Evolutionary conservation across 768 basidiomycete species (phyloP).

Genomic region (Trametes villosa): DNA sequence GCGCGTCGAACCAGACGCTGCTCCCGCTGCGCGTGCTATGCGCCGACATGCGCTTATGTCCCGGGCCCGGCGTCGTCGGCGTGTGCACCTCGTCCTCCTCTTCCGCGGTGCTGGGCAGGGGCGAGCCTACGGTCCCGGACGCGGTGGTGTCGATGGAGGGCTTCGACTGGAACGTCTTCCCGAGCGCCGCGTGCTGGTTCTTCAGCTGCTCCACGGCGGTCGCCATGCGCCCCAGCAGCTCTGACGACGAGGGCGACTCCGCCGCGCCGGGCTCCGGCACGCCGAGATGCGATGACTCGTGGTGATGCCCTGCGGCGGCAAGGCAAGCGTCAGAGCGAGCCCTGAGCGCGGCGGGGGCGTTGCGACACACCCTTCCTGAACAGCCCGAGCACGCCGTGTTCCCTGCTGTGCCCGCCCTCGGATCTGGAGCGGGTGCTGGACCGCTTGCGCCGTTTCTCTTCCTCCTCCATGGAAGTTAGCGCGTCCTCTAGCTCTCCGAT

Average conservation of each 20-base stretch:
- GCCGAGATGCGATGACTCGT: slow-evolving; percentile 19
- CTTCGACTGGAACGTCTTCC: slow-evolving; percentile 34
- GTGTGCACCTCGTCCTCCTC: slow-evolving; percentile 44
- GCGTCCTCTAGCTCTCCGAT: slow-evolving; percentile 63
- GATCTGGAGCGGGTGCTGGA: slow-evolving; percentile 40
- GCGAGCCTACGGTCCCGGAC: slow-evolving; percentile 31
- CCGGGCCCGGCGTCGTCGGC: slow-evolving; percentile 21
- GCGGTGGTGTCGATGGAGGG: slow-evolving; percentile 30
- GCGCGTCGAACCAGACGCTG: slow-evolving; percentile 81
- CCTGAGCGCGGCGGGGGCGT: neutral
- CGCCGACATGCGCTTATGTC: slow-evolving; percentile 28
- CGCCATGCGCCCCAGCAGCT: slow-evolving; percentile 47
- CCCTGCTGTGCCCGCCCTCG: slow-evolving; percentile 39
- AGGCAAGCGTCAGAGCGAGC: neutral
- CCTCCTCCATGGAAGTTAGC: slow-evolving; percentile 47
- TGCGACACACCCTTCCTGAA: slow-evolving; percentile 51
- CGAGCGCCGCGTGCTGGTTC: slow-evolving; percentile 58
- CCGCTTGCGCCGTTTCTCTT: slow-evolving; percentile 42
- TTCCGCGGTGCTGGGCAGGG: slow-evolving; percentile 52
- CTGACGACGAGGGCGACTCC: slow-evolving; percentile 25
- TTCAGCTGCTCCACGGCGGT: slow-evolving; percentile 57
- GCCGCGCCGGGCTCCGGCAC: slow-evolving; percentile 12
- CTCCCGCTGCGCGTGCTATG: slow-evolving; percentile 34
- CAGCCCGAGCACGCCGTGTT: slow-evolving; percentile 53
- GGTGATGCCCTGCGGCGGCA: slow-evolving; percentile 16